Evolutionary conservation across 1,284 basidiomycete genomes (phyloP), one percentile per base, ranked within the genome.

Genomic region (Tilletia setariae): DNA sequence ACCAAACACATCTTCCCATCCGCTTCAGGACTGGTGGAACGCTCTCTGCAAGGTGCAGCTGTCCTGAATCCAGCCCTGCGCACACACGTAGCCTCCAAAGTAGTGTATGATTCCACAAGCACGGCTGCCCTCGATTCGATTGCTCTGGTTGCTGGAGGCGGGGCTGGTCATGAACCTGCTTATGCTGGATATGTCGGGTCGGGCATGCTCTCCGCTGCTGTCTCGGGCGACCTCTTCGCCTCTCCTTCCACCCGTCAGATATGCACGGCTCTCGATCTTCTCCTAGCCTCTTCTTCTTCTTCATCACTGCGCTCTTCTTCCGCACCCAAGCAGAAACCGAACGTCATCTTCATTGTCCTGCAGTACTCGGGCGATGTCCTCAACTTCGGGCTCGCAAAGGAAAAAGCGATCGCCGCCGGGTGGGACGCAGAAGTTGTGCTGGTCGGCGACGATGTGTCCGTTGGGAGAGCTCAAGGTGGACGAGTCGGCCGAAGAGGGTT

Each of bases 181-280:
- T 80, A 81, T 67, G 77, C 75, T 28, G 78, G 84, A 30, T 80
- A 83, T 62, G 83, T 85, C 7, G 85, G 85, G 21, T 70, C 74
- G 43, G 85, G 85, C 1, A 76, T 86, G 72, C 76, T 86, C 44
- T 79, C 81, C 15, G 85, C 84, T 3, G 80, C 82, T 71, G 83
- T 85, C 11, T 83, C 83, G 0, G 85, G 85, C n/a, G 85, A 86
- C 72, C 82, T 86, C 30, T 87, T 87, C 74, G 86, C 86, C 6
- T 84, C 83, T 65, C 86, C 86, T 0, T 84, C 83, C 35, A 85
- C 85, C 1, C 80, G 78, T 61, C 85, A 86, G 75, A 85, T 86
- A 43, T 80, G 80, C 63, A 76, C 77, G 2, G 84, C 83, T 32
- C 81, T 83, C 21, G 85, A 85, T 70, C 83, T 85, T 69, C 79